phyloP scores from a whole-genome alignment of 805 yeast species.

The Teunomyces atbi region DNA sequence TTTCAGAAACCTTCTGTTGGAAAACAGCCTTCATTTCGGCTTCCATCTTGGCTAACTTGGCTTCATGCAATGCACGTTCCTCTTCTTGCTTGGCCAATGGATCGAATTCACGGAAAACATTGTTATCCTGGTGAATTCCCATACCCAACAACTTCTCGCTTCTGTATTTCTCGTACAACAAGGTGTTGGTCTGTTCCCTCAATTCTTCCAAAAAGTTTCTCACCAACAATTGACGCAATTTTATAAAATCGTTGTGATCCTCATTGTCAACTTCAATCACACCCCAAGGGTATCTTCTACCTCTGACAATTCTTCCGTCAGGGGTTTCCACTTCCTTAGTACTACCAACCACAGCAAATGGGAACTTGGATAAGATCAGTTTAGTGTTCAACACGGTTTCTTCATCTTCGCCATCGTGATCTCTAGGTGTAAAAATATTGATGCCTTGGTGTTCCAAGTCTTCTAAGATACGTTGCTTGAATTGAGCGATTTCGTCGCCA shows the following conservation, averaged over 20 bases:
- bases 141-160: conserved; percentile 71
- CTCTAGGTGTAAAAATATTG: conserved; percentile 69
- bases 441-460: conserved; percentile 77
- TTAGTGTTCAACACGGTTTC: conserved; percentile 68
- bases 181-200: conserved; percentile 76
- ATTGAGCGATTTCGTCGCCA: conserved; percentile 74
- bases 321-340: conserved; percentile 63
- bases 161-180: conserved; percentile 85
- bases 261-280: conserved; percentile 92
- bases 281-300: conserved; percentile 97
- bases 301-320: conserved; percentile 83
- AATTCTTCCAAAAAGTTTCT: conserved; percentile 93
- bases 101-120: conserved; percentile 93
- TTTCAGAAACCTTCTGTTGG: conserved; percentile 93
- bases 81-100: conserved; percentile 91
- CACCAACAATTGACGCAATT: conserved; percentile 81
- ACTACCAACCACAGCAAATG: conserved; percentile 95
- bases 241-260: conserved; percentile 87
- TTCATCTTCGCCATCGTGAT: conserved; percentile 79
- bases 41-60: conserved; percentile 90
- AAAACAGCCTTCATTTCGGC: conserved; percentile 94
- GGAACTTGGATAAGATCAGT: conserved; percentile 68
- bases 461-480: conserved; percentile 73
- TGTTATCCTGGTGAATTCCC: conserved; percentile 90
- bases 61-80: conserved; percentile 89